Evolutionary conservation across 352 stramenopile species (phyloP).

Genomic region (Phytophthora megakarya): DNA sequence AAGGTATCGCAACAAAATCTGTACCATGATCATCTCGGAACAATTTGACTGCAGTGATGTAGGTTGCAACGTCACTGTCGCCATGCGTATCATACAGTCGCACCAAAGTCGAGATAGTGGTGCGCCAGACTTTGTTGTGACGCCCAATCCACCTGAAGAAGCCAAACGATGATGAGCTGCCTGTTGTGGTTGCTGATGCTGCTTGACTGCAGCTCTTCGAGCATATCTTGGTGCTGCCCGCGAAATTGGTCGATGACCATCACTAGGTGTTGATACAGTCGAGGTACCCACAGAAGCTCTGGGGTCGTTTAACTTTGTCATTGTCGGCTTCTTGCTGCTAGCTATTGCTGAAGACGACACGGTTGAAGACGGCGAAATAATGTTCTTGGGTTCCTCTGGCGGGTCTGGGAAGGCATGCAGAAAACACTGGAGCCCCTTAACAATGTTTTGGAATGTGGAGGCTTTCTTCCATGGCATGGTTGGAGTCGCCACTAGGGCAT

Average conservation of each 20-base stretch:
- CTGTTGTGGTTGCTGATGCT: conserved; percentile 24
- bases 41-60: conserved; percentile 73
- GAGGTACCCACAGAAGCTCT: conserved; percentile 1
- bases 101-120: conserved; percentile 32
- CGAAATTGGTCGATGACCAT: conserved; percentile 7
- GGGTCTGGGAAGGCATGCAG: conserved; percentile 59
- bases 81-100: conserved; percentile 57
- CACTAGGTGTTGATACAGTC: neutral
- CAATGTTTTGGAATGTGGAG: conserved; percentile 73
- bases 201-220: conserved; percentile 13
- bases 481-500: conserved; percentile 23
- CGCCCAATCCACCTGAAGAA: neutral
- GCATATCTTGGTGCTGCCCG: conserved; percentile 23
- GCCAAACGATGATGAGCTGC: neutral
- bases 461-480: conserved; percentile 41
- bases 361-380: neutral
- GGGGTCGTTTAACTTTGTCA: conserved; percentile 6
- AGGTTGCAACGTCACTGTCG: conserved; percentile 59
- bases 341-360: neutral
- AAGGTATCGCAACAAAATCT: conserved; percentile 86
- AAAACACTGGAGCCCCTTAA: conserved; percentile 81
- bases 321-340: conserved; percentile 1
- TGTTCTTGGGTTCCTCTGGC: conserved; percentile 18
- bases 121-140: conserved; percentile 13
- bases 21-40: conserved; percentile 70